These are phyloP conservation scores for Circinella umbellata DNA, from an alignment of 371 early-diverging fungal species.

Conservation along the genomic window DNA sequence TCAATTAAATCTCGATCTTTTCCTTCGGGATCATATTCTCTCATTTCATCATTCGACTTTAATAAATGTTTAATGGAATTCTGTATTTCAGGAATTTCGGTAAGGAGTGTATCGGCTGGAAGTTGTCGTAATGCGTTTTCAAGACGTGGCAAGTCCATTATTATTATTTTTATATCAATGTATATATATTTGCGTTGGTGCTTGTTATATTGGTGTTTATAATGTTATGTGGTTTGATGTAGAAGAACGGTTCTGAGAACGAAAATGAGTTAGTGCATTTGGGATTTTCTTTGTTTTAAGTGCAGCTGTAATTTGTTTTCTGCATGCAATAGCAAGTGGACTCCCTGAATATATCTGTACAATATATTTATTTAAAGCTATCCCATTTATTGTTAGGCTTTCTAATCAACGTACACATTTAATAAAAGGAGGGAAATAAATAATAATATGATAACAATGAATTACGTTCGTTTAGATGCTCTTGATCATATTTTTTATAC, in stretches of 20 bases:
- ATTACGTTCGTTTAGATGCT: not conserved
- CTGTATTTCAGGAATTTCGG: constrained; percentile 46
- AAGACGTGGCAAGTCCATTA: constrained; percentile 32
- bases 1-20: constrained; percentile 31
- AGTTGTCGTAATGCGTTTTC: constrained; percentile 40
- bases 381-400: not conserved
- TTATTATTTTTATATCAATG: not conserved
- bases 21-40: constrained; percentile 41
- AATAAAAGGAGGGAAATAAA: not conserved
- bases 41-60: constrained; percentile 45
- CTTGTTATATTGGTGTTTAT: too few species aligned
- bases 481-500: too few species aligned
- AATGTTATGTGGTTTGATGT: too few species aligned
- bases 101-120: constrained; percentile 38
- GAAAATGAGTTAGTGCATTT: too few species aligned
- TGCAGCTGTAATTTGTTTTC: too few species aligned
- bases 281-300: too few species aligned
- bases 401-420: not conserved
- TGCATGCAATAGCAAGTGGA: too few species aligned
- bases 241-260: too few species aligned
- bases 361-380: not conserved
- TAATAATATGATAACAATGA: not conserved
- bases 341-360: not conserved
- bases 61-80: constrained; percentile 45
- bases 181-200: not conserved